A percentile compares a stretch with the other conserved stretches of the same genome.
These are phyloP conservation scores for Cystoisospora suis DNA, from an alignment of 169 alveolate species.

Conservation along the genomic window DNA sequence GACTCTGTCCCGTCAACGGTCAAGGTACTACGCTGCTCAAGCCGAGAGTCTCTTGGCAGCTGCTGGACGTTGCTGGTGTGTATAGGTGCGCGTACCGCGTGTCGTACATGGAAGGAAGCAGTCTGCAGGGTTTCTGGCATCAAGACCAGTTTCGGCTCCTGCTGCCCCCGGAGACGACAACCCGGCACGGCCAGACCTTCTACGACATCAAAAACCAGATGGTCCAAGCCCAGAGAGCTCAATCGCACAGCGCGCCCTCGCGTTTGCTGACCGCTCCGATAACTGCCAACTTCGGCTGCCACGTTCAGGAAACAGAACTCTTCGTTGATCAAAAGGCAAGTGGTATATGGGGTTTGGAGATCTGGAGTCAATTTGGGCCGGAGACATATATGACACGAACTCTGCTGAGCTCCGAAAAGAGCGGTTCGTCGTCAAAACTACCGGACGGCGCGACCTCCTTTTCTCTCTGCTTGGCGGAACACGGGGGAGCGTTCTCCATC, in stretches of 20 bases:
- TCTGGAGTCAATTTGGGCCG: constrained; percentile 59
- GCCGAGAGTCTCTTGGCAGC: no score
- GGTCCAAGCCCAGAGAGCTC: not conserved
- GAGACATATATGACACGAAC: constrained; percentile 40
- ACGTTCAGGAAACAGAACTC: constrained; percentile 69
- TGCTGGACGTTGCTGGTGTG: no score
- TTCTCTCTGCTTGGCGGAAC: constrained; percentile 21
- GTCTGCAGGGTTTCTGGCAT: constrained; percentile 70
- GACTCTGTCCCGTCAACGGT: no score
- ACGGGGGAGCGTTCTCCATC: constrained; percentile 21
- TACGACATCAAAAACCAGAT: constrained; percentile 20
- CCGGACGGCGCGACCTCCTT: not conserved
- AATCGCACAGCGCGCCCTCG: constrained; percentile 1
- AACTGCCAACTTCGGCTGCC: constrained; percentile 68
- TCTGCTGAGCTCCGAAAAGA: not conserved
- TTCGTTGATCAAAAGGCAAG: constrained; percentile 68
- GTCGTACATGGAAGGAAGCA: constrained; percentile 72
- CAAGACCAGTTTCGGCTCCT: constrained; percentile 65
- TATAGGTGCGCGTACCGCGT: constrained; percentile 69
- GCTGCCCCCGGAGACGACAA: not conserved
- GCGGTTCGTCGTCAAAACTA: not conserved
- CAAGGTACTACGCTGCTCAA: no score
- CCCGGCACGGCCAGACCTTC: not conserved
- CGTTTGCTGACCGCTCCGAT: constrained; percentile 23
- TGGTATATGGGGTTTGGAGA: constrained; percentile 72